Base-by-base conservation (phyloP, 352 stramenopile genomes). In the Phytophthora crassamura region DNA sequence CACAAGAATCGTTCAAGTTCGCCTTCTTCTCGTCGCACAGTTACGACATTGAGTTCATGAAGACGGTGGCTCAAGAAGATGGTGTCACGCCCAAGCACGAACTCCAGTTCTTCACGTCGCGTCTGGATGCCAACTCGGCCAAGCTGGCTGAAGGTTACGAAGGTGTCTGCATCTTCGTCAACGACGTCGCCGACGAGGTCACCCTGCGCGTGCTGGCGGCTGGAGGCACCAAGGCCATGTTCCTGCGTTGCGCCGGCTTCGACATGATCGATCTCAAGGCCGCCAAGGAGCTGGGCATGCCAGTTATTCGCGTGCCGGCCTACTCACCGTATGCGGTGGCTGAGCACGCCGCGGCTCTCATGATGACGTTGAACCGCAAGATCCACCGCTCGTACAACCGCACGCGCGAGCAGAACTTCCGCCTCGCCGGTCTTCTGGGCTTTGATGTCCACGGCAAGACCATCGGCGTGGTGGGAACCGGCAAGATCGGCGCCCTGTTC, bases 301-400 rank as follows among this genome's bases (percentile, higher is more conserved):
- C 79, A 3, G 73, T 89, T 15, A 57, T 77, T 10, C 77, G 80
- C 36, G 80, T 91, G 25, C 80, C 82, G 10, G 80, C 79, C 14
- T 91, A 91, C 72, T 89, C 80, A 30, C 82, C 82, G 7, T 86
- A 87, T 55, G 83, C 83, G 8, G 79, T 91, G n/a, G 83, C 83
- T 4, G 83, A 91, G 67, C 83, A 91, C 61, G 80, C 79, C 20
- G 55, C 76, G 39, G 75, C 80, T 33, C 76, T 92, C 35, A 78
- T 91, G 70, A 82, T 90, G 80, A 78, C 78, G 42, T 65, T 91
- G 16, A 91, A 89, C 67, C 75, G 83, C 55, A 86, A 89, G 65
- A 80, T 84, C 54, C 68, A 87, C 67, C 75, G 76, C 46, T 77
- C 80, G 2, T 83, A 79, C 64, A 83, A 88, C 65, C 80, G 82